Base-by-base conservation (phyloP, 352 stramenopile genomes). In the Phytopythium aichiense region DNA sequence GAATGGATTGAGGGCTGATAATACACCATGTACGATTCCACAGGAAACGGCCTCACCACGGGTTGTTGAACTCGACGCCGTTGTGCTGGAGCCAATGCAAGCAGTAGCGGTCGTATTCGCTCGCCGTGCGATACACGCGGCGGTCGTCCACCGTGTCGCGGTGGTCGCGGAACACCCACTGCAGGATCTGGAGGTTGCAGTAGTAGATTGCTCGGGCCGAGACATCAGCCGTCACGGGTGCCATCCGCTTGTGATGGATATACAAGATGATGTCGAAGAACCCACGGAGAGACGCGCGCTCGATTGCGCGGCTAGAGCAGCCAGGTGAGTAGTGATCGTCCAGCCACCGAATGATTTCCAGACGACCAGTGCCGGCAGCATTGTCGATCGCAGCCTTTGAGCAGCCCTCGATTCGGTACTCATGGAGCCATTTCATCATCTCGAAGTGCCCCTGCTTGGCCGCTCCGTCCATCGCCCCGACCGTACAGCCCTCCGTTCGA, bases 401-500 rank as follows among this genome's bases (percentile, higher is more conserved):
- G 31, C 43, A 63, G 30, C 46, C 46, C 49, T 56, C 43, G 25
- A 31, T 46, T 28, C 58, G 43, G 31, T 57, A 7, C 11, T 43
- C 28, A 11, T 61, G 52, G 0, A 73, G n/a, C 49, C 59, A 73
- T 23, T 63, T 51, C 4, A 73, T 58, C 4, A 68, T 7, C 2
- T 61, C 56, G 6, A 68, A 35, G 16, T 68, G 57, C 4, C 11
- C 45, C 4, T 11, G 23, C 11, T n/a, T n/a, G 9, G 43, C 50
- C 22, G 56, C 62, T 28, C 48, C n/a, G 42, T 63, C 56, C 30
- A 54, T 59, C 9, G 53, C 42, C 2, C 11, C 20, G 16, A 65
- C 58, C 6, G 62, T 70, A 35, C 62, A 76, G 23, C 67, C 65
- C 56, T 77, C 65, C 0, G n/a, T 35, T 31, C 68, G 61, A 13